phyloP scores from a whole-genome alignment of 768 basidiomycete species.

The Phaeotremella fagi region DNA sequence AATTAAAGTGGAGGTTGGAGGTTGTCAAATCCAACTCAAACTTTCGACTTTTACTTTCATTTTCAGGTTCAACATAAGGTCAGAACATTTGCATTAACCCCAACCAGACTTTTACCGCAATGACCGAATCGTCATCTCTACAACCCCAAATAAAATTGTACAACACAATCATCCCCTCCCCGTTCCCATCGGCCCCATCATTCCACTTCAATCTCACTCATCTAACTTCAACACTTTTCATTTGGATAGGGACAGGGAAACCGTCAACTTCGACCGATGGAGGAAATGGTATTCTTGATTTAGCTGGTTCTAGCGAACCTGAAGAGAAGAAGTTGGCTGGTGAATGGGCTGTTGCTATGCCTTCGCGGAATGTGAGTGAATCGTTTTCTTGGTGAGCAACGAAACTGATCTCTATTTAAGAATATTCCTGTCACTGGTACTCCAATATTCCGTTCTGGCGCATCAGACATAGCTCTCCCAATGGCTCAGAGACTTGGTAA shows the following conservation, averaged over 20 bases:
- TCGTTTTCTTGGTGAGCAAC: background rate
- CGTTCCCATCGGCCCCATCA: conserved; percentile 24
- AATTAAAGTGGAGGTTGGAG: too few species aligned
- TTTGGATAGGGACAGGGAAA: conserved; percentile 34
- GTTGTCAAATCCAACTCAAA: too few species aligned
- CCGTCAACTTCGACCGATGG: conserved; percentile 1
- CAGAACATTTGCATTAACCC: too few species aligned
- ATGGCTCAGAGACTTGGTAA: conserved; percentile 38
- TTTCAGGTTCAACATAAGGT: too few species aligned
- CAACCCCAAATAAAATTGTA: conserved; percentile 13
- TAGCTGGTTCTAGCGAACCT: background rate
- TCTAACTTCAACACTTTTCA: conserved; percentile 25
- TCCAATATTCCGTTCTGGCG: conserved; percentile 27
- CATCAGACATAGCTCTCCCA: conserved; percentile 27
- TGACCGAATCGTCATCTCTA: conserved; percentile 3
- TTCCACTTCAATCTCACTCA: conserved; percentile 35
- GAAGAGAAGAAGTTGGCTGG: conserved; percentile 24
- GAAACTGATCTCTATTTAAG: conserved; percentile 13
- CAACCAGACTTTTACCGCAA: too few species aligned
- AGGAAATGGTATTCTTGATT: background rate
- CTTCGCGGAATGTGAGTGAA: conserved; percentile 33
- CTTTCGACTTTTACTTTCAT: too few species aligned
- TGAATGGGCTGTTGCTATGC: conserved; percentile 43
- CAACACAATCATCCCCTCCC: conserved; percentile 25
- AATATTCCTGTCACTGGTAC: conserved; percentile 32